Base-by-base conservation (phyloP, 805 yeast species). In the Schwanniomyces vanrijiae region DNA sequence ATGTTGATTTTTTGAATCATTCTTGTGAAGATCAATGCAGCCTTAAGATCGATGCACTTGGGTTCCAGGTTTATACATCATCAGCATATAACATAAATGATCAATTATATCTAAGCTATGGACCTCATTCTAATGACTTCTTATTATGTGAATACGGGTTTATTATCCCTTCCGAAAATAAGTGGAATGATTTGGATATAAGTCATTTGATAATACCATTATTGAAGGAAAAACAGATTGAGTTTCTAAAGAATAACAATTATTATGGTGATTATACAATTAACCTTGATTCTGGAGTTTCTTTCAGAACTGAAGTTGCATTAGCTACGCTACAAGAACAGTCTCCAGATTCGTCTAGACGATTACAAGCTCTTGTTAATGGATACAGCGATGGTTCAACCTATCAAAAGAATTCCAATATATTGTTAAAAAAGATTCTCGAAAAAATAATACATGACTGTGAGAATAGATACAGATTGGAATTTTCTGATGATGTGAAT, bases 81-180 rank as follows among this genome's bases (percentile, higher is more conserved):
- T 46, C 62, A 7, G 22, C 48, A 7, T 61, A 44, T 75, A 71
- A 53, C 48, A 60, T 6, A 5, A 56, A 43, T 61, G 83, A 83
- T 13, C 95, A 91, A 60, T 54, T 92, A 2, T 81, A 71, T 55
- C 75, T 92, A 53, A 80, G 85, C 43, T 92, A 92, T 61, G 98
- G 98, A 0, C 83, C 96, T 1, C 97, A 92, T 63, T 82, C 87
- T 8, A 90, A 92, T 61, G 90, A 83, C 42, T 88, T 88, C 53
- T 66, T 92, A 28, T 68, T 90, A 8, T 82, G 87, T 56, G 98
- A 92, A 63, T 92, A 92, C 60, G 98, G 97, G 0, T 92, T 92
- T 69, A 73, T 76, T 31, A 63, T 87, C 1, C 60, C 62, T 0
- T 29, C 50, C 0, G 58, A 62, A 1, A 89, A 90, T 59, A 66